Evolutionary conservation across 768 basidiomycete species (phyloP), one percentile per base, ranked within the genome.

Genomic region (Pisolithus sp.): DNA sequence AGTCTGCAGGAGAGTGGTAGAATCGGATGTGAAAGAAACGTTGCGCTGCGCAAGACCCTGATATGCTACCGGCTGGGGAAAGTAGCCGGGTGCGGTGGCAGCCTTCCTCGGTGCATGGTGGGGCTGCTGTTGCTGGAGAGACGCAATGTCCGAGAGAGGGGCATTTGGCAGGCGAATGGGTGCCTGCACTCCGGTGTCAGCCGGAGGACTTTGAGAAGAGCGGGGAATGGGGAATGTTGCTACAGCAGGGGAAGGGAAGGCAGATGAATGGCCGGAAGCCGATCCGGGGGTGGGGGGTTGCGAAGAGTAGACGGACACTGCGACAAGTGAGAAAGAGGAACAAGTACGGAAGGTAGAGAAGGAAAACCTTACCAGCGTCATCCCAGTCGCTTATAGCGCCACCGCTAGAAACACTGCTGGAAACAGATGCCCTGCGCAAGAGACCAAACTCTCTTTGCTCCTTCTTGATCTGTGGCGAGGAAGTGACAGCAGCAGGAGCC

Each of bases 361-460:
- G 10, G 15, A 2, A 37, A 0, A n/a, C 5, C 85, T 62, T 64
- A 88, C 87, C 76, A 70, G 70, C 79, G 66, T 89, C 88, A 63
- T 91, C 88, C 87, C 88, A 91, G 63, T 91, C 89, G 57, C 86
- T 88, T 51, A 56, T 54, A 8, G 74, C 75, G 41, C 76, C 79
- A 57, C 75, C 76, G 20, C 76, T 53, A 73, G 84, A 56, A 68
- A 77, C 30, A 65, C 66, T 61, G n/a, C 74, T 78, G 0, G 83
- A 86, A 17, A 87, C 80, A 9, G 83, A 86, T 50, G 76, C 72
- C 44, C 87, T 76, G 28, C 86, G 73, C 18, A 71, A 68, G 51
- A 81, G 72, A 53, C 71, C 71, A 51, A 62, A 73, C 53, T 84
- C 82, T 41, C 67, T 68, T 12, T 76, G 76, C 65, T 88, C 85